Conservation (phyloP, 2,329 filamentous ascomycete species). For the Fusarium goolgardi region DNA sequence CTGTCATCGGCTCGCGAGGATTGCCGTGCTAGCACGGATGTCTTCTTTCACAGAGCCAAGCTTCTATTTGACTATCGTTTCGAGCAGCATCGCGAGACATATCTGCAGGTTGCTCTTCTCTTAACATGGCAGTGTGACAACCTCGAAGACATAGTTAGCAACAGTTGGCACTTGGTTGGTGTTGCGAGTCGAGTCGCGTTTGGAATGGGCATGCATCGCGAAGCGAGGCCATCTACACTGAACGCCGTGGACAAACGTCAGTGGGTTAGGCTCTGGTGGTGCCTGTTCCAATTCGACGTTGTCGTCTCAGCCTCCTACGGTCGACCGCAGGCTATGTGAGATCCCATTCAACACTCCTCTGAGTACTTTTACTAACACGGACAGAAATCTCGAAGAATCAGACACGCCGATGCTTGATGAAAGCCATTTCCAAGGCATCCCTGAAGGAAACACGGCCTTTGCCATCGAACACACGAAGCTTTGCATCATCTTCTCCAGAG, state of each 20-base stretch:
- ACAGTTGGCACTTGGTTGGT: constrained; percentile 65
- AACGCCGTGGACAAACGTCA: constrained; percentile 50
- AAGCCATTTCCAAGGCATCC: constrained; percentile 58
- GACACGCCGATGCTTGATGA: constrained; percentile 59
- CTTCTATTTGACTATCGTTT: constrained; percentile 64
- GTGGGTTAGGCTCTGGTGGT: constrained; percentile 57
- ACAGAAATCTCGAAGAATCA: constrained; percentile 61
- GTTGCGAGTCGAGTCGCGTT: constrained; percentile 63
- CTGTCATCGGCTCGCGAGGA: constrained; percentile 56
- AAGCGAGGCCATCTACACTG: constrained; percentile 48
- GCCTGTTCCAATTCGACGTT: constrained; percentile 55
- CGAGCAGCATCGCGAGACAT: constrained; percentile 63
- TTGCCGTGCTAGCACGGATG: constrained; percentile 54
- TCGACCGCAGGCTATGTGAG: constrained; percentile 61
- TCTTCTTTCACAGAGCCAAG: constrained; percentile 65
- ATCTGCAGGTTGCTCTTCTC: constrained; percentile 66
- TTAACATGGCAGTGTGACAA: constrained; percentile 67
- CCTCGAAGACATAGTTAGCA: constrained; percentile 65
- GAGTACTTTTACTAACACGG: not conserved
- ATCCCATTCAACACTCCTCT: not conserved
- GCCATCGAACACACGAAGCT: constrained; percentile 62
- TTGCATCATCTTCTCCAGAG: constrained; percentile 61
- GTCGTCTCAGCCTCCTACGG: constrained; percentile 57
- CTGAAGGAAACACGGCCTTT: constrained; percentile 56
- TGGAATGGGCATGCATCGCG: constrained; percentile 64